Evolutionary conservation across 2,329 filamentous ascomycete species (phyloP).

Genomic region (Rutstroemia sp.): DNA sequence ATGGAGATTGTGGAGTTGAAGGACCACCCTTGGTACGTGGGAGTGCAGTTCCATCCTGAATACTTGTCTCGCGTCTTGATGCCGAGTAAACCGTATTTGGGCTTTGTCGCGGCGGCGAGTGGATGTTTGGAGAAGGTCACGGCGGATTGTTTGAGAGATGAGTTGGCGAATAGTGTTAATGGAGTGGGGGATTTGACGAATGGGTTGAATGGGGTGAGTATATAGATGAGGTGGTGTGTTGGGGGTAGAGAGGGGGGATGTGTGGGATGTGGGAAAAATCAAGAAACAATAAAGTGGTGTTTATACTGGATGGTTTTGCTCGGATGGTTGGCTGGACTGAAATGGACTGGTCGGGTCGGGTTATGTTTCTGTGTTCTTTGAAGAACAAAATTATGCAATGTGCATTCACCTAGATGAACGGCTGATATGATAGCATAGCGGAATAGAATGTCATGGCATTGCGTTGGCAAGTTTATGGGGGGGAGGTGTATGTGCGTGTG

Average conservation of each 20-base stretch:
- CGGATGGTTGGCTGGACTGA: background rate
- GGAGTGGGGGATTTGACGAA: constrained; percentile 1
- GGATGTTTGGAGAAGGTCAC: constrained; percentile 28
- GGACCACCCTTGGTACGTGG: constrained; percentile 78
- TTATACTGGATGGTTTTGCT: background rate
- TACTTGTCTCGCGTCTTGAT: constrained; percentile 69
- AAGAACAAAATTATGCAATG: too few relatives aligned
- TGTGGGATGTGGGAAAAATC: too few relatives aligned
- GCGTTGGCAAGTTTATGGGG: too few relatives aligned
- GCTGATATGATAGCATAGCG: too few relatives aligned
- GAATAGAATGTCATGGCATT: too few relatives aligned
- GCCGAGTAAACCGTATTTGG: constrained; percentile 70
- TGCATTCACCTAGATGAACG: too few relatives aligned
- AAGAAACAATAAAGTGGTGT: too few relatives aligned
- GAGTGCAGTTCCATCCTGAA: constrained; percentile 85
- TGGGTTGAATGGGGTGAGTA: constrained; percentile 7
- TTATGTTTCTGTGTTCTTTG: too few relatives aligned
- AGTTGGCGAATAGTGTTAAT: constrained; percentile 2
- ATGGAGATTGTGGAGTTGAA: constrained; percentile 81
- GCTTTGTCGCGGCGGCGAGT: constrained; percentile 69
- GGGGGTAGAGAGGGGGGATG: too few relatives aligned
- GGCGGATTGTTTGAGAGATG: constrained; percentile 5
- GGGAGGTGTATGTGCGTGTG: too few relatives aligned
- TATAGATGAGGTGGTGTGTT: background rate
- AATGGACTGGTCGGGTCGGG: background rate